Base-by-base conservation (phyloP, 106 monocot genomes). In the Dactylorhiza incarnata region DNA sequence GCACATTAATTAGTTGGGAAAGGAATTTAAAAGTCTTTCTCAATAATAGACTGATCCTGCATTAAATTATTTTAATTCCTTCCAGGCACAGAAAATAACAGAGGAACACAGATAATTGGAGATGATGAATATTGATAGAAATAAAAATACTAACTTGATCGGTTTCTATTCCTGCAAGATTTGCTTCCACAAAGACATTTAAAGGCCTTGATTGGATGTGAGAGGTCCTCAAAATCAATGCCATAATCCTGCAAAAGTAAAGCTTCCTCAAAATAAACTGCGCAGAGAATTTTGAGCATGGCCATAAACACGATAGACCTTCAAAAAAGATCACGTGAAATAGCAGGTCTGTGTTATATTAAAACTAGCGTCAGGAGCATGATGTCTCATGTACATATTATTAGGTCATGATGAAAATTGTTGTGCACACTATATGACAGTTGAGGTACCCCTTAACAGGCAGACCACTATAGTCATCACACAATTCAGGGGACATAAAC, bases 141-240 rank as follows among this genome's bases (percentile, higher is more conserved):
- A 59, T 59, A 59, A 22, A 59, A 29, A 69, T n/a, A 46, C 69
- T 46, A 17, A 69, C 69, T 69, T 46, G 69, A 45, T 45, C 69
- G 69, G 0, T 15, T 24, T 16, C n/a, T 59, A 26, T 74, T 66
- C 23, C 79, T 48, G 47, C 79, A 80, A 19, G 66, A 80, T 74
- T 44, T 80, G 74, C 79, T 80, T 66, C 65, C 73, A 74, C 79
- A 80, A 37, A 63, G 79, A 73, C 79, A 80, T 80, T 74, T 74
- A 52, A 80, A 80, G n/a, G 79, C 73, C 73, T 80, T 80, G 9
- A 80, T 20, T 52, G 72, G 79, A 50, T 80, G 79, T 49, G 51
- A 47, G 14, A 9, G 47, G 49, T 62, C 79, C n/a, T 74, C 74
- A 80, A 80, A 80, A 45, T 80, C 67, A 67, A 80, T 80, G 15